These are phyloP conservation scores for Clitopilus passeckerianus DNA, from an alignment of 768 basidiomycete species.

Conservation along the genomic window DNA sequence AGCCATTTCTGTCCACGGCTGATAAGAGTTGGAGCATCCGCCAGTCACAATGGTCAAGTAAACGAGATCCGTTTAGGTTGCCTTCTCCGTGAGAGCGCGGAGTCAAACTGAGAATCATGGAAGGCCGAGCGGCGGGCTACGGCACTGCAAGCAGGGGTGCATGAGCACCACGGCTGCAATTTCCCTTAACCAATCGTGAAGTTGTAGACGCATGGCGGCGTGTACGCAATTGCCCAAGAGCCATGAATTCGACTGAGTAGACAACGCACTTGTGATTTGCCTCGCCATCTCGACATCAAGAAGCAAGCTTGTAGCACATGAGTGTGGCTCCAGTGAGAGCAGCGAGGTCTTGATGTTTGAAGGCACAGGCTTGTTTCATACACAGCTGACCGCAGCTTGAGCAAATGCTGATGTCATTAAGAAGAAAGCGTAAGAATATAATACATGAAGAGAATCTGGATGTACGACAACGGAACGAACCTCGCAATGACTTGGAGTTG, in stretches of 20 bases:
- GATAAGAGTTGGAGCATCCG: constrained; percentile 38
- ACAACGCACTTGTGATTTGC: not conserved
- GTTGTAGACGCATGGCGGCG: no score
- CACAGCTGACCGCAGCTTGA: not conserved
- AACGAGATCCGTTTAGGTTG: not conserved
- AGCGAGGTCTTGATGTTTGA: not conserved
- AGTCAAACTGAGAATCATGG: not conserved
- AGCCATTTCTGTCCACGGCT: constrained; percentile 39
- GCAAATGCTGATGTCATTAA: not conserved
- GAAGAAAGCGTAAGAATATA: not conserved
- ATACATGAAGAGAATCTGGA: not conserved
- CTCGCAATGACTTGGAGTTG: constrained; percentile 26
- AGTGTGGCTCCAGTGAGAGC: not conserved
- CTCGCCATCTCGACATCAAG: not conserved
- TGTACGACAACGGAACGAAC: constrained; percentile 74
- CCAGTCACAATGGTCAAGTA: constrained; percentile 15
- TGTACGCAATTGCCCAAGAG: no score
- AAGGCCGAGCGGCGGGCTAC: not conserved
- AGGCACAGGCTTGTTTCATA: not conserved
- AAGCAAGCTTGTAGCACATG: not conserved
- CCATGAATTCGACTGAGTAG: not conserved
- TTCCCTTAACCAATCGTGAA: no score
- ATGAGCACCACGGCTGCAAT: no score
- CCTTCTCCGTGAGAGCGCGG: not conserved
- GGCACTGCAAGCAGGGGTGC: no score